Percentiles rank a stretch among this genome's conserved stretches.
phyloP scores from a whole-genome alignment of 2,329 filamentous ascomycete genomes.

The Didymella glomerata region DNA sequence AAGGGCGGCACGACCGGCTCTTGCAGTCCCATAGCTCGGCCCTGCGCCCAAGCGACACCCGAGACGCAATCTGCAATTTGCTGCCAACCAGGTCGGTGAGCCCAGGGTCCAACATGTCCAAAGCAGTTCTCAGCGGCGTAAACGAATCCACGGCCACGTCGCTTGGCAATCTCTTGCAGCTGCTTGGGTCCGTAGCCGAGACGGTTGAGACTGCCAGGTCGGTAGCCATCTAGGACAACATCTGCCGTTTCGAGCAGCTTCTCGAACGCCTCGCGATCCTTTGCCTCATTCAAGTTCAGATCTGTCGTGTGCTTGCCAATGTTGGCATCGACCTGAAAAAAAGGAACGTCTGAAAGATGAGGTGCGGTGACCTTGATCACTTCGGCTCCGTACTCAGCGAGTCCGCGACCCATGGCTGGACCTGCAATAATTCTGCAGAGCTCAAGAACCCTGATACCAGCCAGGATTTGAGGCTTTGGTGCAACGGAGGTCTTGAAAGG shows the following conservation, averaged over 20 bases:
- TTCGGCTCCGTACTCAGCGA: constrained; percentile 78
- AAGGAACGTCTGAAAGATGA: constrained; percentile 73
- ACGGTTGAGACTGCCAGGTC: constrained; percentile 69
- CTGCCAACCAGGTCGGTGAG: constrained; percentile 72
- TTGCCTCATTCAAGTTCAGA: constrained; percentile 66
- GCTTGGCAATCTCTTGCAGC: constrained; percentile 62
- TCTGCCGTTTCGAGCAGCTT: constrained; percentile 68
- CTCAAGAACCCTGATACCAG: constrained; percentile 76
- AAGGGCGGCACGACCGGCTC: constrained; percentile 73
- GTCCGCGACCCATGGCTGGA: constrained; percentile 73
- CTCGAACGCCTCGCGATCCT: constrained; percentile 66
- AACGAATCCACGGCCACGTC: constrained; percentile 68
- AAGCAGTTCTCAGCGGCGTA: constrained; percentile 78
- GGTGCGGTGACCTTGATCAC: constrained; percentile 76
- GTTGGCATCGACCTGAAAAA: constrained; percentile 77
- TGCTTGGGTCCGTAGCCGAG: constrained; percentile 69
- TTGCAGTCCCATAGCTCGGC: constrained; percentile 66
- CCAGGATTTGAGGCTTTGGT: constrained; percentile 54
- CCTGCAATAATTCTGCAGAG: constrained; percentile 79
- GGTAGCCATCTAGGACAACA: constrained; percentile 74
- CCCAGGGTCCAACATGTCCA: constrained; percentile 71
- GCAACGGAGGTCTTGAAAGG: constrained; percentile 51
- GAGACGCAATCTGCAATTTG: constrained; percentile 74
- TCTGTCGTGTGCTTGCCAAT: constrained; percentile 73
- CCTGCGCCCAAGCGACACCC: constrained; percentile 69